These are phyloP conservation scores for Cadophora sp. DNA, from an alignment of 2,329 filamentous ascomycete genomes.

Conservation along the genomic window DNA sequence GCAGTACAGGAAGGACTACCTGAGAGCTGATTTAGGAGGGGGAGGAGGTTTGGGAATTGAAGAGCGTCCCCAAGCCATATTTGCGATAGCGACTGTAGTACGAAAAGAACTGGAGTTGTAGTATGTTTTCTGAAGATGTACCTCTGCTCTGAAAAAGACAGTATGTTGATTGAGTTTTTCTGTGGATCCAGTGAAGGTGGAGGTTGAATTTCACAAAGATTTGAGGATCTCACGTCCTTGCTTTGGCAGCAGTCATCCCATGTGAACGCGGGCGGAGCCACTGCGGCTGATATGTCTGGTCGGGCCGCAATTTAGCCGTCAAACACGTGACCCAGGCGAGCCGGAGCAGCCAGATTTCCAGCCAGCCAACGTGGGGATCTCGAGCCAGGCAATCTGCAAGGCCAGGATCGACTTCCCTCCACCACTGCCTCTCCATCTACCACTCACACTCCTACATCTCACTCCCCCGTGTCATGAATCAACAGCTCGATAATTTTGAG, in stretches of 20 bases:
- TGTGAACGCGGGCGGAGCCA: slow-evolving; percentile 20
- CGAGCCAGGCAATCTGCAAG: slow-evolving; percentile 14
- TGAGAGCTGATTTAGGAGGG: slow-evolving; percentile 45
- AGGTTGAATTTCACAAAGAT: slow-evolving; percentile 17
- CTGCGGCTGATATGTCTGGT: neutral
- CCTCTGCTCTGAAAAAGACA: neutral
- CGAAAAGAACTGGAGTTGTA: slow-evolving; percentile 8
- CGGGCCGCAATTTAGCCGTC: neutral
- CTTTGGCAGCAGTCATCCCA: neutral
- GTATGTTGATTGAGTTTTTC: neutral
- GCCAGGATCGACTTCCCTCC: slow-evolving; percentile 25
- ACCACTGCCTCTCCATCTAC: neutral
- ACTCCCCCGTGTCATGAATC: slow-evolving; percentile 36
- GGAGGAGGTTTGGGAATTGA: slow-evolving; percentile 39
- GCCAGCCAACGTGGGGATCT: slow-evolving; percentile 17
- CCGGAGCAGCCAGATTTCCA: slow-evolving; percentile 27
- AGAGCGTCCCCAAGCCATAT: slow-evolving; percentile 47
- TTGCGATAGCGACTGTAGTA: slow-evolving; percentile 27
- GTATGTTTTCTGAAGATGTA: neutral
- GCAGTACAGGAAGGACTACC: slow-evolving; percentile 34
- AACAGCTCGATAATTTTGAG: slow-evolving; percentile 22
- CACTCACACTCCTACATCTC: slow-evolving; percentile 10
- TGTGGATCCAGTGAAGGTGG: neutral
- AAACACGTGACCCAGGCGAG: slow-evolving; percentile 21
- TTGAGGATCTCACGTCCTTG: neutral